phyloP scores from a whole-genome alignment of 2,329 filamentous ascomycete species.

The Curvularia lunata region DNA sequence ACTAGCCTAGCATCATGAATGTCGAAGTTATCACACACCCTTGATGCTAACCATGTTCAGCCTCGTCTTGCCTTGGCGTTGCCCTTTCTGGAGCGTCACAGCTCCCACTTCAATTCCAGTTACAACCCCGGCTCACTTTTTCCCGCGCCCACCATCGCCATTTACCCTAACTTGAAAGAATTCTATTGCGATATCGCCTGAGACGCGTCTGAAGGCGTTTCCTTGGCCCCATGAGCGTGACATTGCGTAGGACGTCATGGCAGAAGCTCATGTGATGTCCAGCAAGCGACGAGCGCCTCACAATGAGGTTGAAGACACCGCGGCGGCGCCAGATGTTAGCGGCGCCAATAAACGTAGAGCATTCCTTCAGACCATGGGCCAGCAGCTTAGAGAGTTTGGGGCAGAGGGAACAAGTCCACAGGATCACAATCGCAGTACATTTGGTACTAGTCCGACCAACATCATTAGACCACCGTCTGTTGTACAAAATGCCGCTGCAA shows the following conservation, averaged over 20 bases:
- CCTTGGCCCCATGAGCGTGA: background rate
- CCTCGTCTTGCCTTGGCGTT: background rate
- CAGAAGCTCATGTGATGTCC: constrained; percentile 19
- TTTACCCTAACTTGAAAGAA: background rate
- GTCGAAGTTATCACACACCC: background rate
- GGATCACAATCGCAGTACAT: constrained; percentile 24
- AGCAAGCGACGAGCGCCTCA: constrained; percentile 25
- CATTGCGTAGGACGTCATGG: constrained; percentile 16
- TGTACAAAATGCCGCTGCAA: constrained; percentile 7
- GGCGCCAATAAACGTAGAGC: constrained; percentile 28
- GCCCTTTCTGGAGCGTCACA: background rate
- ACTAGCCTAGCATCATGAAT: background rate
- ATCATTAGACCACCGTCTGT: constrained; percentile 16
- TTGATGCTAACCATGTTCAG: background rate
- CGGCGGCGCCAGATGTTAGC: constrained; percentile 6
- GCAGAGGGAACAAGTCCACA: constrained; percentile 31
- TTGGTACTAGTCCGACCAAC: constrained; percentile 24
- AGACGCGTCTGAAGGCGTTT: background rate
- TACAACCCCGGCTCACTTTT: background rate
- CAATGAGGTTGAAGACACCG: constrained; percentile 13
- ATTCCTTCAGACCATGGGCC: constrained; percentile 36
- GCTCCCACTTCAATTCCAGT: background rate
- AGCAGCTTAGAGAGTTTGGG: constrained; percentile 35
- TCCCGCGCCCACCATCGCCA: background rate
- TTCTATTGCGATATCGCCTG: background rate